phyloP scores from a whole-genome alignment of 257 asterid species.

The Solanum rostratum region DNA sequence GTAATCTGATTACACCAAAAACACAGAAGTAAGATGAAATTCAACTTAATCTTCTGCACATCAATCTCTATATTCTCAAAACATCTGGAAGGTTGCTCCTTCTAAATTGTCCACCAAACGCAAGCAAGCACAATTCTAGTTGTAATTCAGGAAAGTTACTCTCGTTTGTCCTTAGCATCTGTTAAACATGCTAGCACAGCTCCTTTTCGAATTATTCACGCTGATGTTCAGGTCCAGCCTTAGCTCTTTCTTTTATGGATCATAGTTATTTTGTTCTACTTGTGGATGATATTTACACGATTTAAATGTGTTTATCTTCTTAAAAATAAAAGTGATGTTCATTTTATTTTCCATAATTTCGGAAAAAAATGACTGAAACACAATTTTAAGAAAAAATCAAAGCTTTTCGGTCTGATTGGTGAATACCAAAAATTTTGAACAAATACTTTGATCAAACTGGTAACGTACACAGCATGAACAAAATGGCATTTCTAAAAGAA shows the following conservation, averaged over 20 bases:
- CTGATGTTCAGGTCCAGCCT: conserved; percentile 1
- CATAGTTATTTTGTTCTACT: not conserved
- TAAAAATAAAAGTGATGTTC: not conserved
- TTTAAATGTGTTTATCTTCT: not conserved
- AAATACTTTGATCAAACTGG: not conserved
- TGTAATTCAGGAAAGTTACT: not conserved
- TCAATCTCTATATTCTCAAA: too few relatives aligned
- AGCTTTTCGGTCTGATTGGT: not conserved
- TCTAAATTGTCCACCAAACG: not conserved
- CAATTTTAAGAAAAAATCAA: not conserved
- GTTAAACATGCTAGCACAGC: not conserved
- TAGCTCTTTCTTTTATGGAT: not conserved
- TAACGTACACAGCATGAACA: not conserved
- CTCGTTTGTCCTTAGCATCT: not conserved
- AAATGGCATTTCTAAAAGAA: conserved; percentile 1
- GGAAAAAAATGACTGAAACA: not conserved
- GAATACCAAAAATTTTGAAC: not conserved
- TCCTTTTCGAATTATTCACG: not conserved
- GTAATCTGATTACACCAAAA: too few relatives aligned
- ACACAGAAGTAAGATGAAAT: too few relatives aligned
- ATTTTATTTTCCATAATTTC: not conserved
- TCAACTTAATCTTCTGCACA: too few relatives aligned
- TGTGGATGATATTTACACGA: not conserved
- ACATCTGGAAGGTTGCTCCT: not conserved
- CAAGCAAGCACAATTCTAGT: not conserved